phyloP scores from a whole-genome alignment of 768 basidiomycete genomes.

The Mrakia blollopis region DNA sequence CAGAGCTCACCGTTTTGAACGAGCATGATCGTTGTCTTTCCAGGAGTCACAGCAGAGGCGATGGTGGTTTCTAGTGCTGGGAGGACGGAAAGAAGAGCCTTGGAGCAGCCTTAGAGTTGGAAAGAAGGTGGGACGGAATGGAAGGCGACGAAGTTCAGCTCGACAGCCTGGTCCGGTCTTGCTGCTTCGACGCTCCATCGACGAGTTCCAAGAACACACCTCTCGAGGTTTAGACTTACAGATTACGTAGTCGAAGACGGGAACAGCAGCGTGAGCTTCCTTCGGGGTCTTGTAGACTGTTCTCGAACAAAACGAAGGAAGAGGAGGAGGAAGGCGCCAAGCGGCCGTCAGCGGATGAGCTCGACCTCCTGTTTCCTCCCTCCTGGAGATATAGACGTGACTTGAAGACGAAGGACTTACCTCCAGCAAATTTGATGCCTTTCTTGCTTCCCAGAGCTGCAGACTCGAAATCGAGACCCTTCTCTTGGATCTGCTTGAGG shows the following conservation, averaged over 20 bases:
- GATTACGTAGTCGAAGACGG: constrained; percentile 31
- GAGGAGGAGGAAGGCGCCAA: neutral
- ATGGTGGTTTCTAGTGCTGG: constrained; percentile 29
- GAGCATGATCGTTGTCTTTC: constrained; percentile 30
- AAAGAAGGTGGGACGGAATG: neutral
- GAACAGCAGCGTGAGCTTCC: constrained; percentile 25
- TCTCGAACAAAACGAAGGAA: neutral
- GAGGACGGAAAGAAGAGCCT: constrained; percentile 21
- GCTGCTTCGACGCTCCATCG: neutral
- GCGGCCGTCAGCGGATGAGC: neutral
- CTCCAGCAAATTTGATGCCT: constrained; percentile 29
- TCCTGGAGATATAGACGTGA: neutral
- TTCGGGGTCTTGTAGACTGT: constrained; percentile 22
- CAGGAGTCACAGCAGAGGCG: constrained; percentile 27
- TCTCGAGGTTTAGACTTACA: neutral
- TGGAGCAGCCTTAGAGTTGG: constrained; percentile 25
- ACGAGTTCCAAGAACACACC: too few relatives aligned
- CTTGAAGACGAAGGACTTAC: neutral
- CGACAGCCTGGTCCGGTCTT: neutral
- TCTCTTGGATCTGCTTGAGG: constrained; percentile 13
- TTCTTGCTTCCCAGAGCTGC: constrained; percentile 18
- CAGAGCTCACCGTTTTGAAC: constrained; percentile 27
- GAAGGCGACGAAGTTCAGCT: neutral
- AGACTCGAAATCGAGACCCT: constrained; percentile 25
- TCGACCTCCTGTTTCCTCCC: neutral